A percentile compares a stretch with the other conserved stretches of the same genome.
Evolutionary conservation across 345 rosid genomes (phyloP).

Genomic region (Salix caprea): DNA sequence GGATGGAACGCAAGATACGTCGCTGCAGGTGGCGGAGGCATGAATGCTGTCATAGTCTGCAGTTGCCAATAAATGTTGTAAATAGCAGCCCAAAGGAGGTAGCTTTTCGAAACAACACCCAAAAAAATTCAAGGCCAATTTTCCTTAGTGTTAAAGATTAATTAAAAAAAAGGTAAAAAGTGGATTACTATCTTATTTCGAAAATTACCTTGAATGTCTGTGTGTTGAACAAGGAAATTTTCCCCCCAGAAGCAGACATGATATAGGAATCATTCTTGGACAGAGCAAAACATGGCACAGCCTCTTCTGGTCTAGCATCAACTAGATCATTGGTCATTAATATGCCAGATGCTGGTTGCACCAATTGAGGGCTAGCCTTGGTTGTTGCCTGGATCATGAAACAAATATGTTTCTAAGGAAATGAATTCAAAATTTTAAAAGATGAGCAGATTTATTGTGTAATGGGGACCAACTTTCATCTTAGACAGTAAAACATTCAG

Average conservation of each 20-base stretch:
- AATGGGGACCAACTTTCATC: background rate
- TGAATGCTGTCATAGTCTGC: conserved; percentile 41
- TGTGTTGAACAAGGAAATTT: conserved; percentile 38
- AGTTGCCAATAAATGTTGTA: conserved; percentile 5
- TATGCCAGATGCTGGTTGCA: conserved; percentile 22
- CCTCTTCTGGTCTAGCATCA: conserved; percentile 17
- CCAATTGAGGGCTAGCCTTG: conserved; percentile 26
- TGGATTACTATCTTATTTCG: background rate
- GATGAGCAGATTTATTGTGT: background rate
- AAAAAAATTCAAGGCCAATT: background rate
- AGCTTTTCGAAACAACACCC: background rate
- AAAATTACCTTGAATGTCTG: conserved; percentile 34
- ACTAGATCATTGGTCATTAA: conserved; percentile 37
- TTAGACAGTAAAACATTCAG: background rate
- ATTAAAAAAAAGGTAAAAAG: background rate
- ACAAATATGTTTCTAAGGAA: background rate
- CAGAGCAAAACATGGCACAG: conserved; percentile 35
- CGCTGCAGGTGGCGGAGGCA: conserved; percentile 40
- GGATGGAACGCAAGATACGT: conserved; percentile 53
- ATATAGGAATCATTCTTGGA: conserved; percentile 42
- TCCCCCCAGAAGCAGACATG: conserved; percentile 44
- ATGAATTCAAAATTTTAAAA: background rate
- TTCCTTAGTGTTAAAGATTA: background rate
- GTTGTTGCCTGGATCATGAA: conserved; percentile 37
- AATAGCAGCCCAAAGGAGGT: conserved; percentile 1